These are phyloP conservation scores for Kappamyces sp. DNA, from an alignment of 192 early-diverging fungal genomes.

Conservation along the genomic window DNA sequence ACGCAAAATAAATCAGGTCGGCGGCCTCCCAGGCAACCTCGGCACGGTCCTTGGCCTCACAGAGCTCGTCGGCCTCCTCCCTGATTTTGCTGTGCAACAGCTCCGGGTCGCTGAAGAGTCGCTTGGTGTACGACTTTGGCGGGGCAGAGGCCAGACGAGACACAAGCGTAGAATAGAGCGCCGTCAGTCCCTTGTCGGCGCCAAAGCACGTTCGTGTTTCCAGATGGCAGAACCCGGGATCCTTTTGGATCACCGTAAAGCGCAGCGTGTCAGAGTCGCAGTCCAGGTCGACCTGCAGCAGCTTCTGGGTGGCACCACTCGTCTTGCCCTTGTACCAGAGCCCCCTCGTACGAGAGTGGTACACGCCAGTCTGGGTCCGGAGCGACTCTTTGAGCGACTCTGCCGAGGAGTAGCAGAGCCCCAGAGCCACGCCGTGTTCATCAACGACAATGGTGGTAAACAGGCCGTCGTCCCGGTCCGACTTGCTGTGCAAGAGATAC, in stretches of 20 bases:
- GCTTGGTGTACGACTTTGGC: conserved; percentile 83
- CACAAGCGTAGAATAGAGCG: conserved; percentile 63
- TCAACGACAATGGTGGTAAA: conserved; percentile 91
- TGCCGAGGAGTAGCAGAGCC: conserved; percentile 85
- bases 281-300: conserved; percentile 73
- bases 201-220: conserved; percentile 92
- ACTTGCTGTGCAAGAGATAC: conserved; percentile 29
- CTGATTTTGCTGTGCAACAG: conserved; percentile 88
- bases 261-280: conserved; percentile 86
- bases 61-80: conserved; percentile 93
- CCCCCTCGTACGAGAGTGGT: conserved; percentile 80
- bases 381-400: conserved; percentile 80
- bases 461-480: conserved; percentile 89
- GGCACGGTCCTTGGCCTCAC: conserved; percentile 63
- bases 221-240: conserved; percentile 89
- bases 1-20: conserved; percentile 92
- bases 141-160: conserved; percentile 69
- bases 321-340: conserved; percentile 96
- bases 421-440: conserved; percentile 79
- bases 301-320: conserved; percentile 87
- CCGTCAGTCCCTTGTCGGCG: conserved; percentile 63
- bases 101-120: conserved; percentile 76
- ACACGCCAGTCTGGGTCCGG: conserved; percentile 76
- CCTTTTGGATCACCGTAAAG: conserved; percentile 81
- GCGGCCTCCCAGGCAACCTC: conserved; percentile 95